Evolutionary conservation across 495 filamentous ascomycete species (phyloP).

Genomic region (Penicillium tannophilum): DNA sequence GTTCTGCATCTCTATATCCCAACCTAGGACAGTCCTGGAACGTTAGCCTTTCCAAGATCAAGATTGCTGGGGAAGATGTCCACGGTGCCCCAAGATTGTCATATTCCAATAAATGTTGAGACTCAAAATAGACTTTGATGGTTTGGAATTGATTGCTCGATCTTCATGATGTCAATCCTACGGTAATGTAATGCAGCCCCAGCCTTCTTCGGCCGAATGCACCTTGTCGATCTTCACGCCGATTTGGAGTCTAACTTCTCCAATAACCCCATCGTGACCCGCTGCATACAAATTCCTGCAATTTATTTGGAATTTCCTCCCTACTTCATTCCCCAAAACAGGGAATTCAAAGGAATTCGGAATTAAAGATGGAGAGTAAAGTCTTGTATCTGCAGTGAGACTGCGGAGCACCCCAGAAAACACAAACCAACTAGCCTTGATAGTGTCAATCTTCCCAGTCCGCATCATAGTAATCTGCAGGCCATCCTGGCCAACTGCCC

Average conservation of each 20-base stretch:
- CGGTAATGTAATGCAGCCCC: background rate
- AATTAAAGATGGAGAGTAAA: too few relatives aligned
- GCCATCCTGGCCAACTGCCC: background rate
- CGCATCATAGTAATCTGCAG: background rate
- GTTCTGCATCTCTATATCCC: too few relatives aligned
- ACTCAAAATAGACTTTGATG: too few relatives aligned
- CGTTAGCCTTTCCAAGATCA: too few relatives aligned
- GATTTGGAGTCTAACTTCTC: background rate
- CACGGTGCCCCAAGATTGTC: too few relatives aligned
- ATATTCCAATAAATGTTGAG: too few relatives aligned
- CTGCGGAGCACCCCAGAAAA: background rate
- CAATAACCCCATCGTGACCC: background rate
- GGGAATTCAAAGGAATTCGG: too few relatives aligned
- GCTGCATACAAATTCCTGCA: background rate
- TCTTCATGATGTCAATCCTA: too few relatives aligned
- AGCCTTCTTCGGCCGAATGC: conserved; percentile 16
- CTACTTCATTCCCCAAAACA: background rate
- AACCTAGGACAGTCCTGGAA: too few relatives aligned
- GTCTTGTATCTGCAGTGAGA: background rate
- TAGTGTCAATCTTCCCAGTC: background rate
- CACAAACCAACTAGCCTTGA: too few relatives aligned
- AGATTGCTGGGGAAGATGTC: too few relatives aligned
- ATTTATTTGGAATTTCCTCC: background rate
- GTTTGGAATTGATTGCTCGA: too few relatives aligned
- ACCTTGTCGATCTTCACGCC: background rate